Base-by-base conservation (phyloP, 257 asterid species). In the Thymus mandschuricus region DNA sequence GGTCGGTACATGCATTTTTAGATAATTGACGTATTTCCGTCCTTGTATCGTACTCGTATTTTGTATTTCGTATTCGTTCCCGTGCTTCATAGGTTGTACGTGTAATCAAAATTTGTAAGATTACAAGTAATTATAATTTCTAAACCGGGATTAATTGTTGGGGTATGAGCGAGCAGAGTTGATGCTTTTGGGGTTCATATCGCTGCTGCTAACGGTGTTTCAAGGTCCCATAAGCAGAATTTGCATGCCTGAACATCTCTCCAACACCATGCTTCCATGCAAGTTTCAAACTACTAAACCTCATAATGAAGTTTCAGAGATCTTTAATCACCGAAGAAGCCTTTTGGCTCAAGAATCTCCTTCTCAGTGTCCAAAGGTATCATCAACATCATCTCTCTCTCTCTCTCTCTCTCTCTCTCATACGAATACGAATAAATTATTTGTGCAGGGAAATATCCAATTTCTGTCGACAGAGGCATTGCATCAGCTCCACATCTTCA, bases 151-250 rank as follows among this genome's bases (percentile, higher is more conserved):
- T 21, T 21, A 21, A 21, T 38, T 38, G 6, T 4, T 38, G 41
- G 49, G 11, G 6, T 38, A 38, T 38, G 44, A 38, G 3, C 44
- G 44, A 43, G 0, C 92, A 94, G 97, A 94, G 76, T 71, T 94
- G 84, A 91, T 94, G 98, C 92, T 93, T 71, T 58, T 87, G 91
- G 97, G 98, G 55, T 94, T 94, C 34, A 86, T 94, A 73, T 91
- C 98, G 28, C 87, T 94, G 29, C 80, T 94, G 6, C 60, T 94
- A 40, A 89, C 92, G 72, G 97, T 85, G 38, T 80, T 82, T 33
- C 97, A 94, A 87, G 81, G 87, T 1, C 61, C 68, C 7, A 81
- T 88, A 75, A 87, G 88, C 79, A 21, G 61, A 0, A 40, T 91
- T 50, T 94, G 98, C 72, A 74, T 91, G 68, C 92, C 96, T 56